phyloP scores from a whole-genome alignment of 2,329 filamentous ascomycete species.

The Tothia fuscella region DNA sequence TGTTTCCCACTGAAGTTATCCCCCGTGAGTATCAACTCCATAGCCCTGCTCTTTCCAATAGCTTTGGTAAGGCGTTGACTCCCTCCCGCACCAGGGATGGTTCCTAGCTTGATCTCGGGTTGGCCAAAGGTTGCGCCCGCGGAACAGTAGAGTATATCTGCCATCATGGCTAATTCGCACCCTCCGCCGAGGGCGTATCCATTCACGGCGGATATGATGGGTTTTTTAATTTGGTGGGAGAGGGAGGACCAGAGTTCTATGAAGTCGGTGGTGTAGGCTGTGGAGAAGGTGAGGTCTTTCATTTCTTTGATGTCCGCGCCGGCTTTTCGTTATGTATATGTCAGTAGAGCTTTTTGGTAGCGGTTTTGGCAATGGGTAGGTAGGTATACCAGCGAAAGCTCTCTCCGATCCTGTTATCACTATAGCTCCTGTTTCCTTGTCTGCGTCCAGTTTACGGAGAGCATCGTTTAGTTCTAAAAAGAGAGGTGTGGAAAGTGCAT shows the following conservation, averaged over 20 bases:
- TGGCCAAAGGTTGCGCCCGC: constrained; percentile 82
- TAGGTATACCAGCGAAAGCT: constrained; percentile 87
- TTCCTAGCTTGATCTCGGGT: constrained; percentile 91
- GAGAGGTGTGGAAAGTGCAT: constrained; percentile 82
- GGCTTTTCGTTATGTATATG: no score
- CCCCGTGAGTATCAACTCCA: constrained; percentile 85
- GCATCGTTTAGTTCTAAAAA: constrained; percentile 82
- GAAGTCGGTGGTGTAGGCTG: constrained; percentile 81
- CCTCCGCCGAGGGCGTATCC: constrained; percentile 91
- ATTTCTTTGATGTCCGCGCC: constrained; percentile 99
- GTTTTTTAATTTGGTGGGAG: constrained; percentile 77
- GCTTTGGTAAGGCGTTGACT: constrained; percentile 45
- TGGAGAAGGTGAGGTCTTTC: constrained; percentile 78
- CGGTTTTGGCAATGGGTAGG: no score
- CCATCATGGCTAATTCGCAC: constrained; percentile 96
- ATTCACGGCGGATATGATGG: constrained; percentile 85
- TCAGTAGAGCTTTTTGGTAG: constrained; percentile 13
- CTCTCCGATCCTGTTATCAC: constrained; percentile 79
- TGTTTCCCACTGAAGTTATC: constrained; percentile 73
- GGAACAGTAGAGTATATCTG: constrained; percentile 86
- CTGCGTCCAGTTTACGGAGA: constrained; percentile 56
- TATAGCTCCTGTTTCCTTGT: constrained; percentile 60
- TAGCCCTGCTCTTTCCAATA: constrained; percentile 67
- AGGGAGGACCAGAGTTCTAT: constrained; percentile 91
- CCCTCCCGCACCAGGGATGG: constrained; percentile 83